Percentiles rank a stretch among this genome's conserved stretches.
Conservation (phyloP, 1,284 basidiomycete species). For the Uromyces viciae-fabae region DNA sequence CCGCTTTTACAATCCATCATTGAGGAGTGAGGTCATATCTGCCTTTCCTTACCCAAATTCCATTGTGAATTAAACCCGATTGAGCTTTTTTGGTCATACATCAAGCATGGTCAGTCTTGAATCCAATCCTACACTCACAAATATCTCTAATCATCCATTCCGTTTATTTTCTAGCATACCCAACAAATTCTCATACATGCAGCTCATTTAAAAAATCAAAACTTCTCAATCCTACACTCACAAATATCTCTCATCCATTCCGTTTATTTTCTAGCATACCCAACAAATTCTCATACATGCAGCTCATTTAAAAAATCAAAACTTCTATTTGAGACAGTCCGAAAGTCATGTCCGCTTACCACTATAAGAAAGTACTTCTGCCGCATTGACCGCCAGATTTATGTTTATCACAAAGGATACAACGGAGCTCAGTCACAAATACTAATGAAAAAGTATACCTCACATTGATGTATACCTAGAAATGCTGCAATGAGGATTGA, state of each 20-base stretch:
- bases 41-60: no score
- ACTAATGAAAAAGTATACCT: neutral
- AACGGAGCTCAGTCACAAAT: neutral
- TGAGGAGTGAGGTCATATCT: no score
- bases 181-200: no score
- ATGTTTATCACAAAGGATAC: neutral
- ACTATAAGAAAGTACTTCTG: neutral
- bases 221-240: no score
- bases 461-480: neutral
- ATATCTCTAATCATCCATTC: neutral
- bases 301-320: neutral
- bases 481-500: neutral
- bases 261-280: neutral
- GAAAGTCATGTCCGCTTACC: neutral
- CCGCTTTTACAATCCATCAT: no score
- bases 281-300: neutral
- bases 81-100: conserved; percentile 4
- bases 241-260: neutral
- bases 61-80: conserved; percentile 17
- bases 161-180: no score
- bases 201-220: no score
- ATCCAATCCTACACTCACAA: no score
- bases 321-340: neutral
- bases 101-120: no score
- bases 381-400: neutral